Percentiles rank a stretch among this genome's conserved stretches.
These are phyloP conservation scores for Sugiyamaella grinbergsii DNA, from an alignment of 1,139 yeast genomes.

Conservation along the genomic window DNA sequence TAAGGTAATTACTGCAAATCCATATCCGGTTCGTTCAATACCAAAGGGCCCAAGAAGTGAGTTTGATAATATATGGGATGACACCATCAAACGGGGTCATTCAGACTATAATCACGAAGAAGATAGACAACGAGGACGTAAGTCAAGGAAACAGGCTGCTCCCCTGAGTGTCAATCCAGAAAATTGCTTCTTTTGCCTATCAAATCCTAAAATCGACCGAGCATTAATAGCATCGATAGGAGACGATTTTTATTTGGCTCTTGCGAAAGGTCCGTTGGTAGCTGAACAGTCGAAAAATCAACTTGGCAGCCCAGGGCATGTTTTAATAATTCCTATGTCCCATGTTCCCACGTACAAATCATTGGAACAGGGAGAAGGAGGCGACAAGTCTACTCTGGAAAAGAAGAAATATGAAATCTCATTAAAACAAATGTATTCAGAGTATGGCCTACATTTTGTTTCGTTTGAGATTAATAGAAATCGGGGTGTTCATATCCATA, in stretches of 20 bases:
- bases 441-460: constrained; percentile 31
- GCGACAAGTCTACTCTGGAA: constrained; percentile 27
- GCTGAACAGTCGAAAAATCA: constrained; percentile 41
- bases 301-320: constrained; percentile 72
- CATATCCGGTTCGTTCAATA: not conserved
- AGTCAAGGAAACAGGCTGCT: constrained; percentile 5
- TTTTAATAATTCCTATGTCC: constrained; percentile 76
- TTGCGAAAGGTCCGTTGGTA: constrained; percentile 86
- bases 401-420: constrained; percentile 32
- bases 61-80: constrained; percentile 13
- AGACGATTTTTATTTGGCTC: constrained; percentile 63
- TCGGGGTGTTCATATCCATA: constrained; percentile 42
- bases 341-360: constrained; percentile 56
- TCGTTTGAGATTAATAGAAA: constrained; percentile 40
- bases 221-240: constrained; percentile 84
- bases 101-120: not conserved
- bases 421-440: constrained; percentile 32
- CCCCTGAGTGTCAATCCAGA: constrained; percentile 5
- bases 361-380: constrained; percentile 20
- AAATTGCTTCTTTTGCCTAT: constrained; percentile 77
- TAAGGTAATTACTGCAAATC: constrained; percentile 3
- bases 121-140: constrained; percentile 12
- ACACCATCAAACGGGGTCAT: not conserved
- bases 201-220: constrained; percentile 75
- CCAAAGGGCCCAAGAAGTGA: constrained; percentile 10